Evolutionary conservation across 1,139 yeast genomes (phyloP).

Genomic region (Debaryomyces robertsiae): DNA sequence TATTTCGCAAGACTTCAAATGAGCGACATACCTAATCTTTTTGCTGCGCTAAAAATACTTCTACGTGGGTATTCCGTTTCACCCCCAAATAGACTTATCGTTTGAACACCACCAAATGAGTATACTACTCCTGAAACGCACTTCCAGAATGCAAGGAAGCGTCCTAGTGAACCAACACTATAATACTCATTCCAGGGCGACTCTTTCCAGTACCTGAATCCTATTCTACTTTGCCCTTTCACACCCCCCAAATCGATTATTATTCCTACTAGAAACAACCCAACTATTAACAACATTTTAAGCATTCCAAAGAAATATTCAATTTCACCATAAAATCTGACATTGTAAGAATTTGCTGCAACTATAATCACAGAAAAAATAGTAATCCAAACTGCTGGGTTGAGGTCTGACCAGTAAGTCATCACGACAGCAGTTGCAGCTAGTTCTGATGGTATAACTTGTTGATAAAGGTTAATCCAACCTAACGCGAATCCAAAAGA

Average conservation of each 20-base stretch:
- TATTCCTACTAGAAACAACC: constrained; percentile 28
- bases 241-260: constrained; percentile 38
- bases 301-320: constrained; percentile 34
- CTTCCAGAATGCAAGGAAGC: constrained; percentile 32
- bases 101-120: constrained; percentile 37
- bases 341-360: constrained; percentile 26
- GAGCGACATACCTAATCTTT: constrained; percentile 32
- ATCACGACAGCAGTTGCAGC: constrained; percentile 32
- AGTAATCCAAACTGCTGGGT: constrained; percentile 32
- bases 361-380: constrained; percentile 28
- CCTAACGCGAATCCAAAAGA: constrained; percentile 33
- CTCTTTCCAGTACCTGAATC: constrained; percentile 27
- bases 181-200: constrained; percentile 18
- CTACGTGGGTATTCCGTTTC: constrained; percentile 53
- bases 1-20: no score
- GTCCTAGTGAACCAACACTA: constrained; percentile 26
- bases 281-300: constrained; percentile 29
- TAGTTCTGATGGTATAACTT: constrained; percentile 26
- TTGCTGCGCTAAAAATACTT: constrained; percentile 49
- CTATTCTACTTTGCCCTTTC: constrained; percentile 26
- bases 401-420: constrained; percentile 26
- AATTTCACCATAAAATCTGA: constrained; percentile 35
- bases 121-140: constrained; percentile 28
- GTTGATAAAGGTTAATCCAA: constrained; percentile 21
- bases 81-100: constrained; percentile 48